Evolutionary conservation across 2,329 filamentous ascomycete species (phyloP).

Genomic region (Sarocladiaceae sp.): DNA sequence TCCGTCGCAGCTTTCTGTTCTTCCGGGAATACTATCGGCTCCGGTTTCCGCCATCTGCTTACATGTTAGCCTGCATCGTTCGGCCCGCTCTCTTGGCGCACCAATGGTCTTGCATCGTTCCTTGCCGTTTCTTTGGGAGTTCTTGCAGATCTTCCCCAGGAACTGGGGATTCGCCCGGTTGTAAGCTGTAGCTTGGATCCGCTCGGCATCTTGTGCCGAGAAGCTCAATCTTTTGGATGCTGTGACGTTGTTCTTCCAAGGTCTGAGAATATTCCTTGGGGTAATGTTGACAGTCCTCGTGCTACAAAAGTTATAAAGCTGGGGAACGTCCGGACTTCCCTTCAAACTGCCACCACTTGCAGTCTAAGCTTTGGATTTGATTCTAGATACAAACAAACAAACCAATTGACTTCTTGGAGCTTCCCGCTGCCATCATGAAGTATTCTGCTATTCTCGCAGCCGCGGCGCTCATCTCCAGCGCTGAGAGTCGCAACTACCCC

Average conservation of each 20-base stretch:
- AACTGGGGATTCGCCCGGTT: not conserved
- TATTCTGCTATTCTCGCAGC: not conserved
- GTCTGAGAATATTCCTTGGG: no score
- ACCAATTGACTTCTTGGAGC: not conserved
- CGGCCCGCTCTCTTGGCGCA: conserved; percentile 6
- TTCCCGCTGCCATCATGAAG: not conserved
- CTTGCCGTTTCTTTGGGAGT: not conserved
- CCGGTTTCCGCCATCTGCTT: not conserved
- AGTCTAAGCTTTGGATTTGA: no score
- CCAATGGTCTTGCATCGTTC: conserved; percentile 8
- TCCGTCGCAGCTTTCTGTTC: no score
- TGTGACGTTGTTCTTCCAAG: no score
- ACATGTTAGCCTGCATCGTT: not conserved
- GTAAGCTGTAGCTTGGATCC: not conserved
- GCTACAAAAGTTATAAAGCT: no score
- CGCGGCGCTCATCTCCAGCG: not conserved
- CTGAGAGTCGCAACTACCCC: not conserved
- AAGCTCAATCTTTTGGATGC: not conserved
- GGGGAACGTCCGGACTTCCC: no score
- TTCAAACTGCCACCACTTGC: no score
- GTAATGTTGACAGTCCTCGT: no score
- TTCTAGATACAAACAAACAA: no score
- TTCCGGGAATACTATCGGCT: not conserved
- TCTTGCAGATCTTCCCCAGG: not conserved
- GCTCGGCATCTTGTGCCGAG: conserved; percentile 8